Evolutionary conservation across 2,329 filamentous ascomycete species (phyloP).

Genomic region (Fonsecaea nubica): DNA sequence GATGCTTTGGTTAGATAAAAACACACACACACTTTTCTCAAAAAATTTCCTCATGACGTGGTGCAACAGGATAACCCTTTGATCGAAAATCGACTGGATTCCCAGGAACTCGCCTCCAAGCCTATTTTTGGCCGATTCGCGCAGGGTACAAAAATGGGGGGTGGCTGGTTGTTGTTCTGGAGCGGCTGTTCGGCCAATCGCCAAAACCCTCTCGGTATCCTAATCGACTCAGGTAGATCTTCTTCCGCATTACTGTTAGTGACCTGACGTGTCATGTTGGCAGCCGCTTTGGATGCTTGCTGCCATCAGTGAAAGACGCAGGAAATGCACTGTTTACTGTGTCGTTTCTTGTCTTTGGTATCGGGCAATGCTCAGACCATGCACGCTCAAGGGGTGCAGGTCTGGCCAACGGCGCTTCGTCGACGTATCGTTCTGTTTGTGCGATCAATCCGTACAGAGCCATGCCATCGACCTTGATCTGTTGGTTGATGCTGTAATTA

Average conservation of each 20-base stretch:
- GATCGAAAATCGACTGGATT: neutral
- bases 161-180: constrained; percentile 2
- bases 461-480: neutral
- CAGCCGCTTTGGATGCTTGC: neutral
- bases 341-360: neutral
- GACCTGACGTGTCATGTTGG: neutral
- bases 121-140: constrained; percentile 17
- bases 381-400: neutral
- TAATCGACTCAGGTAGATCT: constrained; percentile 7
- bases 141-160: constrained; percentile 6
- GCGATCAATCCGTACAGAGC: neutral
- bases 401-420: constrained; percentile 8
- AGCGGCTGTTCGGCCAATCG: constrained; percentile 20
- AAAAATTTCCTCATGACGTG: neutral
- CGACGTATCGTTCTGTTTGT: constrained; percentile 10
- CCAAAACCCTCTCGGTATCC: neutral
- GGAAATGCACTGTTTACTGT: neutral
- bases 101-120: neutral
- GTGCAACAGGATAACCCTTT: neutral
- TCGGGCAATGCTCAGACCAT: neutral
- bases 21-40: neutral
- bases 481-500: neutral
- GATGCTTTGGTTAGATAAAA: neutral
- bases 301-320: neutral
- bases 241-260: constrained; percentile 1